Base-by-base conservation (phyloP, 257 asterid genomes). In the Solanum piurae region DNA sequence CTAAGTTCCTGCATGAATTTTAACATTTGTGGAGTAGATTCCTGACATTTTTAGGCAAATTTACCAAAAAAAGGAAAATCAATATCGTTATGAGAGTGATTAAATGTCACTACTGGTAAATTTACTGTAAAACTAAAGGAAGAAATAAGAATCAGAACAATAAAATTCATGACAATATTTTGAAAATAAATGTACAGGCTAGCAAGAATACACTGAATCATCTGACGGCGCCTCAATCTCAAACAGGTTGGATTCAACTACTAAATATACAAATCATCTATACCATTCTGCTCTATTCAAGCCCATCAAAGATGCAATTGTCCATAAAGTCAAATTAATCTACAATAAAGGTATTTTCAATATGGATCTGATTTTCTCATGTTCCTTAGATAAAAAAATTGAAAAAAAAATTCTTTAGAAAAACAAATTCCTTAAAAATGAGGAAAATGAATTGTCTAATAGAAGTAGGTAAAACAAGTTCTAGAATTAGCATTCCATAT, bases 1-100 rank as follows among this genome's bases (percentile, higher is more conserved):
- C 94, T 89, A 25, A 96, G 94, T 34, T 95, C 92, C 91, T 91
- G 91, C 96, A 97, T 93, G 90, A 97, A 97, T 88, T 93, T 91
- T 86, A 96, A 76, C 98, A 95, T 96, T 91, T 89, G 88, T 62
- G 97, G 82, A 73, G 99, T 94, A 73, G 86, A 95, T 86, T 0
- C 98, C 99, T 96, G 93, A 37, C 80, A 84, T 76, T 88, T n/a
- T 10, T 6, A 46, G 7, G 14, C 68, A 44, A 82, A n/a, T 37
- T 37, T 42, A 18, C 27, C 44, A 58, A 29, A 37, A 85, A 29
- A 38, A 0, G 12, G 44, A 74, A 10, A 16, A 49, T 38, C 55
- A 49, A 29, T 10, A 88, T 5, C 49, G 10, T 20, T 21, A 83
- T 27, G 46, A 20, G 33, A 68, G 11, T 25, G 83, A 42, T 29